Evolutionary conservation across 805 yeast species (phyloP), one percentile per base, ranked within the genome.

Genomic region (Ogataea haglerorum): DNA sequence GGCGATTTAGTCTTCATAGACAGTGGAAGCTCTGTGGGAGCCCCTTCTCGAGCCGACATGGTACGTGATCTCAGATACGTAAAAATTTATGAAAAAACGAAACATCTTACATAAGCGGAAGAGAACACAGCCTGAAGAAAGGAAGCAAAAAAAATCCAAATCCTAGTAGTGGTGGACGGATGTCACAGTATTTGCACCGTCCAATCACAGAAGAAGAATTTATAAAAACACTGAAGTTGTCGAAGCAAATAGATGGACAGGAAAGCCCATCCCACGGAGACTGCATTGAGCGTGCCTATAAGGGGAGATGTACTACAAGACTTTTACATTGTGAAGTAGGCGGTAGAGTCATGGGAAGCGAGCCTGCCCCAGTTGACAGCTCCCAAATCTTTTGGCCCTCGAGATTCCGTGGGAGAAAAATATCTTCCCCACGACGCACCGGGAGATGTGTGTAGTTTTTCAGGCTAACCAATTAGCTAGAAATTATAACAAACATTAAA

Each of bases 1-100:
- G 91, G 80, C 13, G 81, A 76, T 58, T 79, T 78, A 0, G 78
- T 75, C 56, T 77, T 59, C 65, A 48, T 75, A 14, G 68, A 65
- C 14, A 47, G 31, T 2, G 63, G 64, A 21, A 58, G 42, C n/a
- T 47, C 46, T 6, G 40, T 30, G 3, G 60, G 60, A 6, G 49
- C 32, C 14, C 40, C 36, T 38, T 32, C 30, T 31, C 36, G 42
- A 27, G 42, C 32, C n/a, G 37, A 23, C 42, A 38, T 38, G 33
- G 30, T 14, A 30, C 34, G 36, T 12, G 21, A 21, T 19, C 18
- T 24, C 10, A 24, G 18, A 26, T 13, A 12, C 21, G 17, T 16
- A 28, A 40, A 40, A 40, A 34, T 29, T 34, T 24, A 23, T 17
- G 14, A 13, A 13, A 16, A 16, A 10, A 15, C 24, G 15, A 25